Percentiles rank a stretch among this genome's conserved stretches.
Evolutionary conservation across 768 basidiomycete species (phyloP).

Genomic region (Suillus discolor): DNA sequence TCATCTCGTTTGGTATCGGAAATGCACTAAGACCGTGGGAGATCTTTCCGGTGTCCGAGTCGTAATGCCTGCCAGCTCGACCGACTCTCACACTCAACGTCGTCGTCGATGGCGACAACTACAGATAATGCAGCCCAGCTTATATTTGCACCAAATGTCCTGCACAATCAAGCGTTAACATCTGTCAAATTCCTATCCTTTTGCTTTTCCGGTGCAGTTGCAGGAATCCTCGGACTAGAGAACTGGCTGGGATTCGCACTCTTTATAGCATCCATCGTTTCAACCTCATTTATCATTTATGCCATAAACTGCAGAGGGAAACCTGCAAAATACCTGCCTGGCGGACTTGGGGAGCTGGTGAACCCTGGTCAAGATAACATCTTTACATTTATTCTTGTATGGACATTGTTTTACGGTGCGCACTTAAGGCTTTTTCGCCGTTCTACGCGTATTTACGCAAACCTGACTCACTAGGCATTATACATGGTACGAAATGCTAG

Average conservation of each 20-base stretch:
- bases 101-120: constrained; percentile 47
- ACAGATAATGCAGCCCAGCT: constrained; percentile 56
- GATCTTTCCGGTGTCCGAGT: neutral
- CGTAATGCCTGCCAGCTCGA: neutral
- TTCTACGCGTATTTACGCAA: constrained; percentile 9
- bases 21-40: neutral
- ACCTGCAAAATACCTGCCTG: constrained; percentile 62
- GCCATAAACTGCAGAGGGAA: constrained; percentile 70
- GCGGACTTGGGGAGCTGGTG: constrained; percentile 66
- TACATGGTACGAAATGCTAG: constrained; percentile 43
- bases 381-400: constrained; percentile 89
- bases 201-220: constrained; percentile 84
- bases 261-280: constrained; percentile 67
- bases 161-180: constrained; percentile 59
- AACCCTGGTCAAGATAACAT: constrained; percentile 90
- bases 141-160: constrained; percentile 67
- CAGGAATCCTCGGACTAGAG: constrained; percentile 87
- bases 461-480: constrained; percentile 36
- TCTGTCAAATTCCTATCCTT: constrained; percentile 81
- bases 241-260: constrained; percentile 83
- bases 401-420: constrained; percentile 93
- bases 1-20: neutral
- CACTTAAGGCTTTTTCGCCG: constrained; percentile 13
- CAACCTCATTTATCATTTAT: constrained; percentile 67
- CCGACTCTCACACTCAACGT: constrained; percentile 22